Evolutionary conservation across 208 protist genomes (phyloP), one percentile per base, ranked within the genome.

Genomic region (Polymyxa betae): DNA sequence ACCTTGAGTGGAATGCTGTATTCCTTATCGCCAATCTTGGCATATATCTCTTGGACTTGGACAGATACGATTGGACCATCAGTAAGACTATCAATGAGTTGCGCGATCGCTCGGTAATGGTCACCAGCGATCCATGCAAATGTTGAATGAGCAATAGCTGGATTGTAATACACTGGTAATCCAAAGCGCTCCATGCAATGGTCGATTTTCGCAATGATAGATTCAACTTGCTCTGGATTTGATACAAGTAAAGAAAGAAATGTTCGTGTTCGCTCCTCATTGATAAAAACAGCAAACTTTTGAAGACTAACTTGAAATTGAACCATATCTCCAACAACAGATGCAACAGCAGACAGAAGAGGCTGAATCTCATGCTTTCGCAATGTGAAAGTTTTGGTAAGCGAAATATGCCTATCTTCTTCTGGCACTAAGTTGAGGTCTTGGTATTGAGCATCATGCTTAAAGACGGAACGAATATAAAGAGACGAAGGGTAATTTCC

Each of bases 21-120:
- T 35, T 45, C n/a, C 35, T 43, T 35, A 43, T 82, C 40, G n/a
- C 72, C 72, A 82, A 82, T 82, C 72, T 82, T 82, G 72, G n/a
- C 72, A 35, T 35, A 35, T 20, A 82, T 43, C 16, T n/a, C 10
- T 20, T 82, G 16, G 72, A 82, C 72, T 16, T 32, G 20, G 72
- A 82, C n/a, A 5, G 72, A 20, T 5, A 20, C 72, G 72, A 82
- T 82, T 43, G 16, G 5, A 35, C 10, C 35, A 82, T 43, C 5
- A 35, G 5, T 35, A n/a, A 82, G 5, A 12, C 16, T 35, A 12
- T 35, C 72, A 5, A 35, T 5, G 16, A 82, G 35, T 45, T 82
- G 16, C 12, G 72, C 5, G 16, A 82, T 5, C n/a, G 5, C 72
- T n/a, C 35, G 72, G n/a, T 20, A 43, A 45, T 82, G 72, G 35